Evolutionary conservation across 148 eudicot species (phyloP).

Genomic region (Gaultheria prostrata): DNA sequence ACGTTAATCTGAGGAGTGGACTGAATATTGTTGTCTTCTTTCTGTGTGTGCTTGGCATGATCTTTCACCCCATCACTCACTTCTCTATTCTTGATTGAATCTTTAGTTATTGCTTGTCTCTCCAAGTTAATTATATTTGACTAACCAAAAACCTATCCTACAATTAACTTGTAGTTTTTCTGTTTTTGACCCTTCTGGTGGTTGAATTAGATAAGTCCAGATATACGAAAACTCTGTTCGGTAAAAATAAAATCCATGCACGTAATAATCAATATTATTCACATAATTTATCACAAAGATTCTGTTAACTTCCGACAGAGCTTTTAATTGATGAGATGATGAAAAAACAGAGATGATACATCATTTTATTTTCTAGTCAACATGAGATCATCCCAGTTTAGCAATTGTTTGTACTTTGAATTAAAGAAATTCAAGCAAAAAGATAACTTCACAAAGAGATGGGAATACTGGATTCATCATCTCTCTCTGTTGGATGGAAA

Average conservation of each 20-base stretch:
- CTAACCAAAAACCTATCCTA: too few relatives aligned
- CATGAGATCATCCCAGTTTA: slow-evolving; percentile 23
- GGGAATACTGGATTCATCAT: slow-evolving; percentile 17
- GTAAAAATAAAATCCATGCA: neutral
- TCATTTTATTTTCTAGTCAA: slow-evolving; percentile 33
- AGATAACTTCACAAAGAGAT: slow-evolving; percentile 11
- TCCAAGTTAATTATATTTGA: too few relatives aligned
- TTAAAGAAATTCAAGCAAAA: slow-evolving; percentile 20
- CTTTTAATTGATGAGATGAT: slow-evolving; percentile 8
- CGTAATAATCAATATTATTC: neutral
- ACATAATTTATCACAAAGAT: neutral
- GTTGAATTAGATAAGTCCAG: neutral
- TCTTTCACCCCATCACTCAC: too few relatives aligned
- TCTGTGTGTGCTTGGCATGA: too few relatives aligned
- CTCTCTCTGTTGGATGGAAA: slow-evolving; percentile 30
- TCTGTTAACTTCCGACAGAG: slow-evolving; percentile 8
- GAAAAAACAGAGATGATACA: slow-evolving; percentile 21
- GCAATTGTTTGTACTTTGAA: slow-evolving; percentile 23
- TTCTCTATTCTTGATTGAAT: too few relatives aligned
- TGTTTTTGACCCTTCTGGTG: neutral
- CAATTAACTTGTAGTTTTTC: neutral
- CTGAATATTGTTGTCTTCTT: too few relatives aligned
- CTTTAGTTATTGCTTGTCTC: too few relatives aligned
- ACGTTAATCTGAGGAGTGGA: too few relatives aligned
- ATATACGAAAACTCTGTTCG: neutral